A percentile compares a stretch with the other conserved stretches of the same genome.
These are phyloP conservation scores for Gracilaria domingensis DNA, from an alignment of 23 red algal genomes.

Conservation along the genomic window DNA sequence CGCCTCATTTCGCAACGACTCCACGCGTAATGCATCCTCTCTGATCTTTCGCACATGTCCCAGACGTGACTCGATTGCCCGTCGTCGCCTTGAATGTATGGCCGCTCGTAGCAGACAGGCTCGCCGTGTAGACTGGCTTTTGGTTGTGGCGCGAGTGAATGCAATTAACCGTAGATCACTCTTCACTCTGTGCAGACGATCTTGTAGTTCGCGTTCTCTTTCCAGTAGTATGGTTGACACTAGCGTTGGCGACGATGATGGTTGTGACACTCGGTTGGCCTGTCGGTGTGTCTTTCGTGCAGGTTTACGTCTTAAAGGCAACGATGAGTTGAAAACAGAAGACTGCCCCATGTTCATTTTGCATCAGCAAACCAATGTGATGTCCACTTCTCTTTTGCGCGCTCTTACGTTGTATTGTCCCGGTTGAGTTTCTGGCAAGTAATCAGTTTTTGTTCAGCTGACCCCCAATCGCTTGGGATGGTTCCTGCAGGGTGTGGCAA, in stretches of 20 bases:
- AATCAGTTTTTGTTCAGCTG: background rate
- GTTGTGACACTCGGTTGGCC: background rate
- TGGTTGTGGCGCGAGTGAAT: slow-evolving; percentile 25
- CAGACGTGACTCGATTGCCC: slow-evolving; percentile 27
- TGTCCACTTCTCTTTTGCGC: too few relatives aligned
- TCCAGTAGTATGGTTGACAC: slow-evolving; percentile 10
- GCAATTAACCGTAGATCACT: slow-evolving; percentile 17
- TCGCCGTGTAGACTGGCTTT: slow-evolving; percentile 27
- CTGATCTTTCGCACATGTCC: slow-evolving; percentile 15
- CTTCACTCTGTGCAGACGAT: slow-evolving; percentile 40
- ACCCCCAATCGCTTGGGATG: background rate
- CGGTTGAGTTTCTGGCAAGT: background rate
- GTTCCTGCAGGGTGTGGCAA: background rate
- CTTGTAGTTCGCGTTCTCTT: slow-evolving; percentile 18
- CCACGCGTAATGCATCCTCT: slow-evolving; percentile 18
- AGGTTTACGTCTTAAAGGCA: background rate
- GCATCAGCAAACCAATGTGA: background rate
- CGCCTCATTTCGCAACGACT: background rate
- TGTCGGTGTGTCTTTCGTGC: background rate
- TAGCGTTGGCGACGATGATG: background rate
- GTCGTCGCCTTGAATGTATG: slow-evolving; percentile 19
- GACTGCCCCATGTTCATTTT: background rate
- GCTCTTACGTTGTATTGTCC: too few relatives aligned
- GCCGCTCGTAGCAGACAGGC: slow-evolving; percentile 23
- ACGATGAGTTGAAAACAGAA: background rate